phyloP scores from a whole-genome alignment of 768 basidiomycete species.

The Lactarius akahatsu region DNA sequence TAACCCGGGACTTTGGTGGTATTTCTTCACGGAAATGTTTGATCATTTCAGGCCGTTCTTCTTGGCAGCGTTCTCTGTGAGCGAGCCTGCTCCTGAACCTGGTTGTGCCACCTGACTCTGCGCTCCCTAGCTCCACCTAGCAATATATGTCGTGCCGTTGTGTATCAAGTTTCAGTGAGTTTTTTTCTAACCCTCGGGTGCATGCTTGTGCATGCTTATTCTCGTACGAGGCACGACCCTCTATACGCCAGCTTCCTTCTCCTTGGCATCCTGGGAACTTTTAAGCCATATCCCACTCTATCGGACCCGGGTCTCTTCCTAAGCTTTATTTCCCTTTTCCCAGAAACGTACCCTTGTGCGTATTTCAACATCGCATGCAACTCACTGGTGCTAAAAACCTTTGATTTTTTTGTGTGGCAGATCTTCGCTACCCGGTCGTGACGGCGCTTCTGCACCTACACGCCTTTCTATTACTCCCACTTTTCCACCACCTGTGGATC shows the following conservation, averaged over 20 bases:
- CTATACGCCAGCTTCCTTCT: slow-evolving; percentile 78
- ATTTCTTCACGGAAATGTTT: slow-evolving; percentile 99
- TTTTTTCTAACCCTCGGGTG: not conserved
- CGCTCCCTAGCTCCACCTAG: slow-evolving; percentile 62
- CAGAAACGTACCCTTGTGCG: slow-evolving; percentile 81
- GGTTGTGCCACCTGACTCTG: not conserved
- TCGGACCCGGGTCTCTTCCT: slow-evolving; percentile 88
- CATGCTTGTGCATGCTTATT: slow-evolving; percentile 8
- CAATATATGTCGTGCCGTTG: slow-evolving; percentile 79
- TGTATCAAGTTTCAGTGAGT: slow-evolving; percentile 85
- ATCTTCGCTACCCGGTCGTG: slow-evolving; percentile 82
- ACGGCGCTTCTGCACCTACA: slow-evolving; percentile 81
- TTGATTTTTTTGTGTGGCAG: slow-evolving; percentile 42
- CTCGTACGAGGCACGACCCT: slow-evolving; percentile 65
- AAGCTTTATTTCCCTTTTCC: slow-evolving; percentile 77
- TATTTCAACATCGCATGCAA: not conserved
- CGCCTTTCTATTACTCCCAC: slow-evolving; percentile 79
- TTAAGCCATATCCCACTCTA: slow-evolving; percentile 91
- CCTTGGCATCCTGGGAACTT: slow-evolving; percentile 71
- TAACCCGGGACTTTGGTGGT: slow-evolving; percentile 96
- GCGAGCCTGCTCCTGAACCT: slow-evolving; percentile 32
- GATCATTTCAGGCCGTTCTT: slow-evolving; percentile 97
- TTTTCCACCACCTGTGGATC: slow-evolving; percentile 93
- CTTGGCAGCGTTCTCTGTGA: slow-evolving; percentile 87
- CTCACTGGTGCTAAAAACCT: not conserved